A percentile compares a stretch with the other conserved stretches of the same genome.
These are phyloP conservation scores for Datura wrightii DNA, from an alignment of 257 asterid genomes.

Conservation along the genomic window DNA sequence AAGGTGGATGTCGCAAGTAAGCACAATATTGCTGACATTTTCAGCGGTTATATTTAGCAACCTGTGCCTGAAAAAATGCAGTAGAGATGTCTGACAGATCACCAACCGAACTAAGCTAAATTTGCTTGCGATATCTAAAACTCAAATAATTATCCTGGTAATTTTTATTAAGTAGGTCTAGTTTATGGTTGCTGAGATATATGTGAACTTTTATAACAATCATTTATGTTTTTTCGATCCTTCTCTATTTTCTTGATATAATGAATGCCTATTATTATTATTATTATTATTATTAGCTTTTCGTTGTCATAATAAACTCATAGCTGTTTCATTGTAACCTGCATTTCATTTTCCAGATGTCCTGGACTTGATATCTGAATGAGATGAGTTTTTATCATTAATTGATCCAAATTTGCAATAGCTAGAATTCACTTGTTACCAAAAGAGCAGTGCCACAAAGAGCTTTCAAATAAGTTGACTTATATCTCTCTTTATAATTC, in stretches of 20 bases:
- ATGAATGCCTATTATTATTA: neutral
- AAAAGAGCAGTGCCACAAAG: slow-evolving; percentile 7
- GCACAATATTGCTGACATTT: neutral
- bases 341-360: neutral
- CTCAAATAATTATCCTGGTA: neutral
- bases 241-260: slow-evolving; percentile 3
- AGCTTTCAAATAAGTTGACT: neutral
- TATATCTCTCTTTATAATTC: neutral
- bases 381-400: slow-evolving; percentile 6
- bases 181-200: neutral
- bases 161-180: neutral
- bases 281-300: neutral
- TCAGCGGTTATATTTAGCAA: neutral
- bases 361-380: slow-evolving; percentile 7
- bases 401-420: neutral
- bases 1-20: neutral
- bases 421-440: neutral
- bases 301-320: neutral
- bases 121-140: neutral
- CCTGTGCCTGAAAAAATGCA: neutral
- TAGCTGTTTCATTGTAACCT: neutral
- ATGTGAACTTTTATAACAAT: neutral
- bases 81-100: neutral
- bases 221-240: neutral
- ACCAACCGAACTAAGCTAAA: slow-evolving; percentile 6